Conservation (phyloP, 495 filamentous ascomycete species). For the Jackrogersella minutella region DNA sequence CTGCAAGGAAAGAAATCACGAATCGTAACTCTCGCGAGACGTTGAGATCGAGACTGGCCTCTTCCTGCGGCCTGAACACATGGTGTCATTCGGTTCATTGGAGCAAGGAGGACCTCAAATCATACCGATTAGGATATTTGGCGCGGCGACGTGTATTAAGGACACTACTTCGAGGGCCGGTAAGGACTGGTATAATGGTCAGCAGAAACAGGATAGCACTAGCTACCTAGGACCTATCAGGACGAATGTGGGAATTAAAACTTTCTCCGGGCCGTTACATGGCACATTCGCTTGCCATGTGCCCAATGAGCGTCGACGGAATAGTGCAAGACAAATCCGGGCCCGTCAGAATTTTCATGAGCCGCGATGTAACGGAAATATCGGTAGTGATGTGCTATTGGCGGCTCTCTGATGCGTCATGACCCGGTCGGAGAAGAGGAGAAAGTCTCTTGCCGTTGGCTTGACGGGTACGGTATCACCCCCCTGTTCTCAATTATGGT, state of each 20-base stretch:
- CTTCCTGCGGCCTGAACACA: slow-evolving; percentile 10
- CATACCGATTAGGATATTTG: neutral
- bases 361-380: slow-evolving; percentile 35
- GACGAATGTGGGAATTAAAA: slow-evolving; percentile 2
- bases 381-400: slow-evolving; percentile 26
- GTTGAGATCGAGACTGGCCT: neutral
- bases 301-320: slow-evolving; percentile 20
- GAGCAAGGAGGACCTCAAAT: slow-evolving; percentile 1
- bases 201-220: slow-evolving; percentile 13
- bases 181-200: slow-evolving; percentile 17
- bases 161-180: slow-evolving; percentile 7
- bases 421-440: slow-evolving; percentile 10
- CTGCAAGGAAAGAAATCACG: neutral
- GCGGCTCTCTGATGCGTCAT: slow-evolving; percentile 9
- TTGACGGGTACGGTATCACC: neutral
- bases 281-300: slow-evolving; percentile 10
- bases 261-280: slow-evolving; percentile 21
- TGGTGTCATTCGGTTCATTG: neutral
- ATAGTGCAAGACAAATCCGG: slow-evolving; percentile 11
- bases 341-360: slow-evolving; percentile 17
- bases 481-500: neutral
- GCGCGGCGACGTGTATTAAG: neutral
- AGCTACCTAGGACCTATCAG: slow-evolving; percentile 17
- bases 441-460: slow-evolving; percentile 4
- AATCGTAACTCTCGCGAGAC: neutral